Conservation (phyloP, 1,139 yeast species). For the Suhomyces panamericanus region DNA sequence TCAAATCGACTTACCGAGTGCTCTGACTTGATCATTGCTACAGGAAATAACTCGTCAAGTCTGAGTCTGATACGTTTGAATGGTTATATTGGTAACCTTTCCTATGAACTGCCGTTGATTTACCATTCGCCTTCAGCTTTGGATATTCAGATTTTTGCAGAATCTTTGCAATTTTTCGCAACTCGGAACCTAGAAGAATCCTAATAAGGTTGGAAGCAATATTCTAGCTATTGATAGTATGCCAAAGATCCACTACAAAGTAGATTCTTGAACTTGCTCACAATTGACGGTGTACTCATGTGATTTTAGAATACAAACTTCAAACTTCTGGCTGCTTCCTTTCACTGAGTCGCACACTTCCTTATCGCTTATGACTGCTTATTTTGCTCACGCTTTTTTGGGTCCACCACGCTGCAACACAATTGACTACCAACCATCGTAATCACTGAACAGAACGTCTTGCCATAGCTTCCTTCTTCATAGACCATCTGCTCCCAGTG, state of each 20-base stretch:
- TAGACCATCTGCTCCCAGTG: too few relatives aligned
- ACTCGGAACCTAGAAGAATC: not conserved
- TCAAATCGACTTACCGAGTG: not conserved
- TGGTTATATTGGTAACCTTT: not conserved
- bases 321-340: too few relatives aligned
- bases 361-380: slow-evolving; percentile 10
- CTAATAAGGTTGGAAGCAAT: too few relatives aligned
- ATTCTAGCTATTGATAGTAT: not conserved
- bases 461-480: not conserved
- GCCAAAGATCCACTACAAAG: not conserved
- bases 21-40: not conserved
- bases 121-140: not conserved
- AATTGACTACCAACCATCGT: not conserved
- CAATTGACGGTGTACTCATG: too few relatives aligned
- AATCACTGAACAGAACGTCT: not conserved
- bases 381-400: slow-evolving; percentile 9
- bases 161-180: slow-evolving; percentile 12
- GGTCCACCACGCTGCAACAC: slow-evolving; percentile 1
- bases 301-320: too few relatives aligned
- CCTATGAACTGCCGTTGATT: not conserved
- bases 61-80: not conserved
- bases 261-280: too few relatives aligned
- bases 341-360: not conserved
- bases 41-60: not conserved
- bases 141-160: slow-evolving; percentile 3